Evolutionary conservation across 2,329 filamentous ascomycete genomes (phyloP), one percentile per base, ranked within the genome.

Genomic region (Ophiognomonia clavigignenti-juglandacearum): DNA sequence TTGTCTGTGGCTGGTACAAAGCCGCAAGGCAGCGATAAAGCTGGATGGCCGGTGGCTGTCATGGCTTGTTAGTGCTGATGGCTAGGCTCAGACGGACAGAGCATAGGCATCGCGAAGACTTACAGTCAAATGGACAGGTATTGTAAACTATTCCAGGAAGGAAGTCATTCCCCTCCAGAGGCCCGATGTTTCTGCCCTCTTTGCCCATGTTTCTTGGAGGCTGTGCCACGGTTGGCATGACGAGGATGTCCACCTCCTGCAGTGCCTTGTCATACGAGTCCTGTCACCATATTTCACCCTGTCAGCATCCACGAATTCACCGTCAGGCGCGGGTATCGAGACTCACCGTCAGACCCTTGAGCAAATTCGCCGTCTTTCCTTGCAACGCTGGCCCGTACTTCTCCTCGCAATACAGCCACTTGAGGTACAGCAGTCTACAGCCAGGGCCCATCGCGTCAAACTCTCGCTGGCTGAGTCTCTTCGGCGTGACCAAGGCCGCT

Each of bases 251-350:
- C 1, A 71, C 62, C 0, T 68, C 56, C 38, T 66, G 58, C 4
- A 77, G 54, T 0, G 65, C 72, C n/a, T 54, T 40, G 53, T 77
- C 72, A 53, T 77, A 77, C 1, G 70, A 72, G 9, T 64, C 47
- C 47, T 50, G n/a, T 3, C 36, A 24, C 20, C 36, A n/a, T 23
- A 6, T 19, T 9, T 11, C 27, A 10, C 4, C 32, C 3, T 16
- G 24, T 46, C 31, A 49, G 47, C n/a, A n/a, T 20, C n/a, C 20
- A 22, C 8, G 3, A 10, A n/a, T 13, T 13, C 5, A 16, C 6
- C 8, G 6, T 18, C 0, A n/a, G 4, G 11, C 16, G 18, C 9
- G 5, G 20, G 10, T 3, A 6, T 3, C 19, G 26, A 20, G 19
- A 47, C 47, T 45, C 39, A 48, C 47, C 18, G 41, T 26, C 6